These are phyloP conservation scores for Melanogaster broomeanus DNA, from an alignment of 768 basidiomycete species.

Conservation along the genomic window DNA sequence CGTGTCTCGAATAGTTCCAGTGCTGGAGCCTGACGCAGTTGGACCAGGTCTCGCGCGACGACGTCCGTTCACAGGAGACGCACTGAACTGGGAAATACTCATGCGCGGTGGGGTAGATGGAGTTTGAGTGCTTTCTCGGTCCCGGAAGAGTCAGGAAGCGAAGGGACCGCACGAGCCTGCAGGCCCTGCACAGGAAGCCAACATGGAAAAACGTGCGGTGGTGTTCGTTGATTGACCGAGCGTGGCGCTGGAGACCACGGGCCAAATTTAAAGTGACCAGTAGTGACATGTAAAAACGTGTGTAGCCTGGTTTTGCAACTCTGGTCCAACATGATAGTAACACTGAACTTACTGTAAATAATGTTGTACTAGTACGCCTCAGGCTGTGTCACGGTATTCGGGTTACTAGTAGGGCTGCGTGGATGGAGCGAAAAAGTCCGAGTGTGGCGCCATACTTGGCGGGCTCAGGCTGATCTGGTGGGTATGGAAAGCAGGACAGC, in stretches of 20 bases:
- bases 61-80: slow-evolving; percentile 12
- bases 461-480: too few relatives aligned
- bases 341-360: too few relatives aligned
- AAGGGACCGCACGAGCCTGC: slow-evolving; percentile 31
- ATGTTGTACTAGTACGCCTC: too few relatives aligned
- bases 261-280: too few relatives aligned
- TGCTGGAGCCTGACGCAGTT: neutral
- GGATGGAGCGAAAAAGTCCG: too few relatives aligned
- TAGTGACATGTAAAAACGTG: too few relatives aligned
- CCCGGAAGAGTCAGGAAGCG: slow-evolving; percentile 21
- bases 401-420: too few relatives aligned
- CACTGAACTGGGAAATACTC: slow-evolving; percentile 18
- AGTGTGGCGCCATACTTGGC: too few relatives aligned
- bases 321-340: too few relatives aligned
- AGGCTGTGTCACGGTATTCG: too few relatives aligned
- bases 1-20: slow-evolving; percentile 39
- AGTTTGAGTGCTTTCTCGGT: slow-evolving; percentile 19
- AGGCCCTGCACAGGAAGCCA: slow-evolving; percentile 23
- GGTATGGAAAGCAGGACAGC: too few relatives aligned
- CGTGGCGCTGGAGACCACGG: slow-evolving; percentile 43
- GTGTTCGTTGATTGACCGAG: slow-evolving; percentile 15
- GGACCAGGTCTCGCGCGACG: slow-evolving; percentile 3
- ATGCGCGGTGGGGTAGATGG: slow-evolving; percentile 21
- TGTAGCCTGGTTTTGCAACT: too few relatives aligned
- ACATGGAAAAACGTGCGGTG: slow-evolving; percentile 16